Evolutionary conservation across 1,139 yeast genomes (phyloP).

Genomic region (Pichia sp.): DNA sequence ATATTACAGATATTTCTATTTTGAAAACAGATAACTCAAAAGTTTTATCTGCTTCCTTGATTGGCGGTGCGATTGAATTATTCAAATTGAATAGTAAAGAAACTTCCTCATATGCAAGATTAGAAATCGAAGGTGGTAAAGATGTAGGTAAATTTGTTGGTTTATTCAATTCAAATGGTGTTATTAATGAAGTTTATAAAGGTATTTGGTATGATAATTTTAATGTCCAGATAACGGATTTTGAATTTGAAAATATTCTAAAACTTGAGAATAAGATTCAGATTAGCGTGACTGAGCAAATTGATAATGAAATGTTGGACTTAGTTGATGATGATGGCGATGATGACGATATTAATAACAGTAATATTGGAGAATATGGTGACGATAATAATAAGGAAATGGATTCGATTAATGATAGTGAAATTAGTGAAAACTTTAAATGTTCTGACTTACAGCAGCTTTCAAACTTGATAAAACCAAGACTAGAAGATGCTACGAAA

Average conservation of each 20-base stretch:
- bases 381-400: conserved; percentile 10
- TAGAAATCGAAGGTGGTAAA: conserved; percentile 15
- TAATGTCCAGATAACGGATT: conserved; percentile 24
- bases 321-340: conserved; percentile 13
- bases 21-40: conserved; percentile 2
- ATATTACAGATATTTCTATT: conserved; percentile 8
- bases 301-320: conserved; percentile 9
- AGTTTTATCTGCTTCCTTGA: conserved; percentile 29
- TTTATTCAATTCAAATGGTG: conserved; percentile 14
- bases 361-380: conserved; percentile 5
- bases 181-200: conserved; percentile 18
- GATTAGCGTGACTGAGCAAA: conserved; percentile 13
- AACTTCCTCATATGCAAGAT: conserved; percentile 1
- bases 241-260: conserved; percentile 19
- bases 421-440: conserved; percentile 2
- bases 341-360: conserved; percentile 17
- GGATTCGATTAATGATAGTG: conserved; percentile 6
- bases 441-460: conserved; percentile 1
- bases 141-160: conserved; percentile 20
- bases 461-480: conserved; percentile 6
- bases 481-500: conserved; percentile 18
- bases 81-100: conserved; percentile 20
- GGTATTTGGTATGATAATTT: conserved; percentile 37
- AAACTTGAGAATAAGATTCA: conserved; percentile 11
- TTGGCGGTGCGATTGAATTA: conserved; percentile 32